Percentiles rank a stretch among this genome's conserved stretches.
phyloP scores from a whole-genome alignment of 306 rosid genomes.

The Vigna unguiculata region DNA sequence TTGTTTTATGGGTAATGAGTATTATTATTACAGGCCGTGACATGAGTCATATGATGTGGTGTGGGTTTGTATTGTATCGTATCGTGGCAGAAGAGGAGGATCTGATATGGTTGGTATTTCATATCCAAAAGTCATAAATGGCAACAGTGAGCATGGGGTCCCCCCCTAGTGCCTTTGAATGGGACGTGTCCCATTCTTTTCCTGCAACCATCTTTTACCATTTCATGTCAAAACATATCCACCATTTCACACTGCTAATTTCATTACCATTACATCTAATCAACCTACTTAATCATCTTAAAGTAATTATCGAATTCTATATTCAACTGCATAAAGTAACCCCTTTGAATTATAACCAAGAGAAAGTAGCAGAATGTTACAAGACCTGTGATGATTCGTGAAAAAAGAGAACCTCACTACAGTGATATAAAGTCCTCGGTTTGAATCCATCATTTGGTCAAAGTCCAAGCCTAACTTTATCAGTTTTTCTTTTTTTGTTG shows the following conservation, averaged over 20 bases:
- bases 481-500: neutral
- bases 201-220: constrained; percentile 13
- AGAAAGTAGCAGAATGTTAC: neutral
- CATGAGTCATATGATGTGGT: too few species aligned
- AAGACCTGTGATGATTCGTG: neutral
- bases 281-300: neutral
- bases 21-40: too few species aligned
- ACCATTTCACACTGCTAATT: constrained; percentile 4
- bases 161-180: constrained; percentile 19
- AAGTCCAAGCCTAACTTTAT: neutral
- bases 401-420: neutral
- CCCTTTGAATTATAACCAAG: neutral
- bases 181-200: constrained; percentile 37
- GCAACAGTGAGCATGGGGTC: constrained; percentile 35
- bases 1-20: too few species aligned
- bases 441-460: constrained; percentile 19
- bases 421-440: neutral
- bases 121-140: constrained; percentile 41
- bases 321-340: too few species aligned
- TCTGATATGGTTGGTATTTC: constrained; percentile 22
- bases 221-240: constrained; percentile 10
- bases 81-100: neutral
- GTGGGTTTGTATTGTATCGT: constrained; percentile 17
- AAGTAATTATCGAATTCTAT: neutral
- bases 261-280: neutral